Percentiles rank a stretch among this genome's conserved stretches.
Conservation (phyloP, 352 stramenopile species). For the Phytophthora pistaciae region DNA sequence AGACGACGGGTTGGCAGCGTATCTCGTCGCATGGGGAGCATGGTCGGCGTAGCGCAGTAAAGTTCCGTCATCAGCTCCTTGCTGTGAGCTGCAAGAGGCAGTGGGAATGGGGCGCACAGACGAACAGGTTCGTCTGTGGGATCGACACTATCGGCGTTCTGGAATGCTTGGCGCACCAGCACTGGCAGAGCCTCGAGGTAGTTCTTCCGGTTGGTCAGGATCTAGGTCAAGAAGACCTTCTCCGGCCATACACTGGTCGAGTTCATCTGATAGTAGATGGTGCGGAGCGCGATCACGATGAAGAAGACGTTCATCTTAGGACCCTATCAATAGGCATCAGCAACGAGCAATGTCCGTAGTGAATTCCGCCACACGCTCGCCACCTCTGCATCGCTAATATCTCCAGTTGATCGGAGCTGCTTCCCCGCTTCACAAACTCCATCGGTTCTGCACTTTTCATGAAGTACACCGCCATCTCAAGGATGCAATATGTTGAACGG, state of each 20-base stretch:
- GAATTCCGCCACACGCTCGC: no score
- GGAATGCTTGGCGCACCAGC: background rate
- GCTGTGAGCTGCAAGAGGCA: background rate
- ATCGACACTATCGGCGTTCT: background rate
- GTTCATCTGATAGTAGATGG: background rate
- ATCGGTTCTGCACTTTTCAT: no score
- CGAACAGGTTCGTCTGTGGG: background rate
- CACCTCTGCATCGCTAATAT: no score
- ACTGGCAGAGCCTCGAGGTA: background rate
- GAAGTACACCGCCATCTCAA: no score
- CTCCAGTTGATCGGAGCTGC: no score
- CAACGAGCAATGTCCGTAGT: no score
- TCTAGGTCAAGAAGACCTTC: background rate
- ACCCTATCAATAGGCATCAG: no score
- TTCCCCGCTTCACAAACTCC: no score
- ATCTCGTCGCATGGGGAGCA: no score
- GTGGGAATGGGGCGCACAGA: background rate
- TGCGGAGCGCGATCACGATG: slow-evolving; percentile 1
- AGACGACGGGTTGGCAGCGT: background rate
- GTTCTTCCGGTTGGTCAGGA: background rate
- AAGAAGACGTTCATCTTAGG: slow-evolving; percentile 5
- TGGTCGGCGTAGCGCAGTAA: background rate
- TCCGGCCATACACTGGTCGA: background rate
- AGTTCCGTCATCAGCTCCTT: background rate
- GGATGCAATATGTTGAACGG: no score